These are phyloP conservation scores for Epichloe amarillans DNA, from an alignment of 2,329 filamentous ascomycete species.

Conservation along the genomic window DNA sequence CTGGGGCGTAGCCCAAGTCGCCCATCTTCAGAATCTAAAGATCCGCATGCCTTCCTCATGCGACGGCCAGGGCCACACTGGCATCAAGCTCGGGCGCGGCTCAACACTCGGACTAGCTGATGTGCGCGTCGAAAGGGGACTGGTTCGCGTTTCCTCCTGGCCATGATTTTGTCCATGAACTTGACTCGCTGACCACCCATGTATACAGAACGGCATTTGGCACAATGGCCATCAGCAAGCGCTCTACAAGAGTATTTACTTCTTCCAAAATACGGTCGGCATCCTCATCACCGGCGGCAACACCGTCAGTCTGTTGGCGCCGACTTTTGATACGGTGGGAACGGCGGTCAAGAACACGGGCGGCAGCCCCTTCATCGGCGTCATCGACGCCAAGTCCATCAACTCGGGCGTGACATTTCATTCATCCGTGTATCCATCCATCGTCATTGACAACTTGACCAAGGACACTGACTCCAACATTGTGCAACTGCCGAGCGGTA, in stretches of 20 bases:
- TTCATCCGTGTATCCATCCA: constrained; percentile 25
- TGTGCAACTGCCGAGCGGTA: constrained; percentile 19
- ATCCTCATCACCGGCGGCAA: constrained; percentile 18
- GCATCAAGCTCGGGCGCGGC: constrained; percentile 26
- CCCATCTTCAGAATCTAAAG: constrained; percentile 28
- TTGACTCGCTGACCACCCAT: not conserved
- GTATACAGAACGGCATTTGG: constrained; percentile 28
- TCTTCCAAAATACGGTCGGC: constrained; percentile 27
- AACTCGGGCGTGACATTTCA: constrained; percentile 28
- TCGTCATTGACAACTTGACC: constrained; percentile 29
- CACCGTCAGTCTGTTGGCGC: constrained; percentile 26
- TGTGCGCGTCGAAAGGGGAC: constrained; percentile 25
- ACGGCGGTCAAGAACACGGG: constrained; percentile 23
- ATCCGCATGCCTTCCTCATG: constrained; percentile 25
- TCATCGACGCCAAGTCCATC: constrained; percentile 26
- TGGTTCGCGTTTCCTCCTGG: not conserved
- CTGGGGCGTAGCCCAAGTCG: constrained; percentile 31
- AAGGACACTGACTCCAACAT: constrained; percentile 26
- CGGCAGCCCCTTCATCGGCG: constrained; percentile 22
- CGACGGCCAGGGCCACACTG: constrained; percentile 26
- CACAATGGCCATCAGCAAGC: constrained; percentile 30
- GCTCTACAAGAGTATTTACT: constrained; percentile 29
- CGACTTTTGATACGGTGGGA: constrained; percentile 27
- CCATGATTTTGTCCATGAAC: not conserved
- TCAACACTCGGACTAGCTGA: constrained; percentile 28